Base-by-base conservation (phyloP, 257 asterid species). In the Nyctanthes arbortristis region DNA sequence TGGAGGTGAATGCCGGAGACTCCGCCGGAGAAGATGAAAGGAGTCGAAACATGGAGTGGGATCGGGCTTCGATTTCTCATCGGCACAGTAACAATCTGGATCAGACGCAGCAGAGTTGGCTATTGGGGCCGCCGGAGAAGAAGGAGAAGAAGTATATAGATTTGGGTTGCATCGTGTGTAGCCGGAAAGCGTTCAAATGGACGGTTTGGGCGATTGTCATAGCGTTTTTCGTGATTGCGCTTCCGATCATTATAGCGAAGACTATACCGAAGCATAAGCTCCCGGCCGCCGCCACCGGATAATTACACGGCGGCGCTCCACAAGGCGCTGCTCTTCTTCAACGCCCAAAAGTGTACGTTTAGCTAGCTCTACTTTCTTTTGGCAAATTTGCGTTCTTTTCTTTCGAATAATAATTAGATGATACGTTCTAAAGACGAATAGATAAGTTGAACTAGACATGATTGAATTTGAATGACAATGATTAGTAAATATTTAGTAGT, bases 321-420 rank as follows among this genome's bases (percentile, higher is more conserved):
- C 37, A 82, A 80, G 57, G 96, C 96, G 10, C 93, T 93, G 1
- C 86, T 78, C 43, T 93, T 93, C 89, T 93, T 93, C 96, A 79
- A 93, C 80, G 96, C 98, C 66, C 97, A 93, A 77, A 93, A 93
- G 60, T 93, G 98, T 90, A 88, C 74, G 97, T 82, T n/a, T 33
- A 5, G 3, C 11, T 34, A 11, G 22, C n/a, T 24, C 37, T 58
- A 45, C 49, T 40, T 33, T 31, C 12, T 10, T 30, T 62, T 39
- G 14, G 0, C 13, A 32, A 34, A 14, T 13, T 20, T n/a, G 11
- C 18, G 1, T 45, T 13, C 16, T 4, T 13, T 45, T n/a, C n/a
- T n/a, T n/a, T n/a, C n/a, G n/a, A n/a, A n/a, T n/a, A n/a, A n/a
- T n/a, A n/a, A 20, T 47, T 14, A n/a, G 6, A 16, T 45, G 11